phyloP scores from a whole-genome alignment of 2,329 filamentous ascomycete species.

The Neofusicoccum cordaticola region DNA sequence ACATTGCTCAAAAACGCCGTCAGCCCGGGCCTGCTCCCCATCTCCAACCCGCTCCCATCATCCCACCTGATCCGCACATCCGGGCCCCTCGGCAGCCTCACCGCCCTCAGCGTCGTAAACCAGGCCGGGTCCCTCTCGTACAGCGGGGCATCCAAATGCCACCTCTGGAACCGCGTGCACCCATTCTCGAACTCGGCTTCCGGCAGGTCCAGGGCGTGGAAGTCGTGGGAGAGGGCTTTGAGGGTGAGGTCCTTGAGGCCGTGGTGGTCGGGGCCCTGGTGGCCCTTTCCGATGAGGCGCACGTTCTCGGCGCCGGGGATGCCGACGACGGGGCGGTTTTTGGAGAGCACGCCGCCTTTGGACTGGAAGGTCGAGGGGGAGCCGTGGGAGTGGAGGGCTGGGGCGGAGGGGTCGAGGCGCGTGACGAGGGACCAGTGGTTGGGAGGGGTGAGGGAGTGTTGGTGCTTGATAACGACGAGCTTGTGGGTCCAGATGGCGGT shows the following conservation, averaged over 20 bases:
- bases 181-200: slow-evolving; percentile 19
- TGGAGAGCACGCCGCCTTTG: slow-evolving; percentile 31
- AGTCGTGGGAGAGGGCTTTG: slow-evolving; percentile 1
- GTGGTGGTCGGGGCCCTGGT: background rate
- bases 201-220: no score
- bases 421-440: slow-evolving; percentile 48
- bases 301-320: no score
- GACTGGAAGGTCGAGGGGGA: slow-evolving; percentile 42
- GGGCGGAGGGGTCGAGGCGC: slow-evolving; percentile 43
- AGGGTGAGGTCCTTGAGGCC: background rate
- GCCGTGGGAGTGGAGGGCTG: slow-evolving; percentile 44
- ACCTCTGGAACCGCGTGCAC: slow-evolving; percentile 18
- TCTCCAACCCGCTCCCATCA: background rate
- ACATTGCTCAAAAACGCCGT: background rate
- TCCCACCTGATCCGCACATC: background rate
- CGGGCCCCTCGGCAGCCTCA: background rate
- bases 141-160: slow-evolving; percentile 18
- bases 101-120: background rate
- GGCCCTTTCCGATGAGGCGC: slow-evolving; percentile 21
- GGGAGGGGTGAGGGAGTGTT: slow-evolving; percentile 39
- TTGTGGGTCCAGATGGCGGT: slow-evolving; percentile 46
- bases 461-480: slow-evolving; percentile 44
- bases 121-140: slow-evolving; percentile 17
- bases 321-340: no score
- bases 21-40: background rate